Conservation (phyloP, 2,329 filamentous ascomycete genomes). For the Fusarium sterilihyphosum region DNA sequence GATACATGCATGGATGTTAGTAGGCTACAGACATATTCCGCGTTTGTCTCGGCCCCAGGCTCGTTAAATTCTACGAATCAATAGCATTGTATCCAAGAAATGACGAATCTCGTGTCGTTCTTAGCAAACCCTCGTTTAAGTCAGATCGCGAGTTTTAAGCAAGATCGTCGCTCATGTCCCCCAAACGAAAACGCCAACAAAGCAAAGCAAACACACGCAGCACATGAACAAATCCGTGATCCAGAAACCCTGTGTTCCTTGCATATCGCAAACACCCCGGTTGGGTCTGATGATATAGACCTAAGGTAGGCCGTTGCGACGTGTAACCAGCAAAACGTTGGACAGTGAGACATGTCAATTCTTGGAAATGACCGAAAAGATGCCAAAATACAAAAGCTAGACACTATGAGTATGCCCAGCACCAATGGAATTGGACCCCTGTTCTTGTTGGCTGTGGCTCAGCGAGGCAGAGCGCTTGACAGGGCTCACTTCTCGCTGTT, state of each 20-base stretch:
- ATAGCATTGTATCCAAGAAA: not conserved
- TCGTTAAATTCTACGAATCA: not conserved
- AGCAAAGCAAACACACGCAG: not conserved
- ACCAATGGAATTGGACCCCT: constrained; percentile 6
- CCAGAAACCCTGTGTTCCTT: constrained; percentile 9
- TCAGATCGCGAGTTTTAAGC: not conserved
- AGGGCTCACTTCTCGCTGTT: constrained; percentile 8
- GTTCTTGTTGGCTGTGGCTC: constrained; percentile 24
- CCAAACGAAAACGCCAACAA: constrained; percentile 3
- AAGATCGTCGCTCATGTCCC: constrained; percentile 2
- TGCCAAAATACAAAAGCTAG: not conserved
- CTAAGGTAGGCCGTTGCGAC: not conserved
- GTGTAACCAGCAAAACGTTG: constrained; percentile 20
- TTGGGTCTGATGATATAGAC: constrained; percentile 19
- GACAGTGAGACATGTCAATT: constrained; percentile 21
- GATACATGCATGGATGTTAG: not conserved
- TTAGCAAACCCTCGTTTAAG: constrained; percentile 12
- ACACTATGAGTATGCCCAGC: constrained; percentile 34
- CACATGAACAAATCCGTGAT: constrained; percentile 20
- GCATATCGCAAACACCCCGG: not conserved
- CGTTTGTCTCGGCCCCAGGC: not conserved
- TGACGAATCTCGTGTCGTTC: constrained; percentile 20
- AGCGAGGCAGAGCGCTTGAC: constrained; percentile 31
- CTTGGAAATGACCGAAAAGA: constrained; percentile 21
- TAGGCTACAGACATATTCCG: not conserved